Conservation (phyloP, 1,284 basidiomycete species). For the Pseudozyma sp. region DNA sequence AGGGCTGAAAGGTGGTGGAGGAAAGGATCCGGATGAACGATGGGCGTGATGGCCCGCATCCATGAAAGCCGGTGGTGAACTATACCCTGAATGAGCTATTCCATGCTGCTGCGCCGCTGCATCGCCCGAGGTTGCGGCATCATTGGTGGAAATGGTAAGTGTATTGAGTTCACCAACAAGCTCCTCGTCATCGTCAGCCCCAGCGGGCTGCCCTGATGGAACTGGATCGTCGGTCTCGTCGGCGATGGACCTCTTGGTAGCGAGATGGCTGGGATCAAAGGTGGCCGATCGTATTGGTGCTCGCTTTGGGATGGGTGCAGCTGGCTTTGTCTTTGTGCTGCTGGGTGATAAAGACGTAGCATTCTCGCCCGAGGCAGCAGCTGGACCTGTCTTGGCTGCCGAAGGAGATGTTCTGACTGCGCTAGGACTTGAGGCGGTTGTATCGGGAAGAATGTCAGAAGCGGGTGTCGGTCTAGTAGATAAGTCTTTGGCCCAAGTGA, state of each 20-base stretch:
- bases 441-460: slow-evolving; percentile 17
- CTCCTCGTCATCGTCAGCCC: slow-evolving; percentile 12
- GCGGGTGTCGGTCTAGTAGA: slow-evolving; percentile 7
- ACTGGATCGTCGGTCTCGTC: slow-evolving; percentile 8
- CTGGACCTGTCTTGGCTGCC: slow-evolving; percentile 6
- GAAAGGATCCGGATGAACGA: slow-evolving; percentile 36
- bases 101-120: slow-evolving; percentile 13
- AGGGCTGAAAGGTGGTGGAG: slow-evolving; percentile 35
- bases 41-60: slow-evolving; percentile 22
- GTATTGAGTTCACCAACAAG: slow-evolving; percentile 21
- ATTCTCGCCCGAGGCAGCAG: background rate
- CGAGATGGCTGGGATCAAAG: slow-evolving; percentile 37
- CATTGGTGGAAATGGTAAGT: slow-evolving; percentile 28
- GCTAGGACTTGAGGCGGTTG: slow-evolving; percentile 23
- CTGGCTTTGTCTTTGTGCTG: slow-evolving; percentile 16
- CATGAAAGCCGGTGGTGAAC: slow-evolving; percentile 24
- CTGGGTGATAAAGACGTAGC: slow-evolving; percentile 7
- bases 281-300: slow-evolving; percentile 45
- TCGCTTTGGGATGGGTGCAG: slow-evolving; percentile 34
- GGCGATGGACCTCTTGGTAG: slow-evolving; percentile 18
- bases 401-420: slow-evolving; percentile 23
- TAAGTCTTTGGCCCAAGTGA: slow-evolving; percentile 40
- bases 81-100: slow-evolving; percentile 4
- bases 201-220: slow-evolving; percentile 14
- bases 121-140: background rate